Base-by-base conservation (phyloP, 805 yeast species). In the Metschnikowia kunwiensis region DNA sequence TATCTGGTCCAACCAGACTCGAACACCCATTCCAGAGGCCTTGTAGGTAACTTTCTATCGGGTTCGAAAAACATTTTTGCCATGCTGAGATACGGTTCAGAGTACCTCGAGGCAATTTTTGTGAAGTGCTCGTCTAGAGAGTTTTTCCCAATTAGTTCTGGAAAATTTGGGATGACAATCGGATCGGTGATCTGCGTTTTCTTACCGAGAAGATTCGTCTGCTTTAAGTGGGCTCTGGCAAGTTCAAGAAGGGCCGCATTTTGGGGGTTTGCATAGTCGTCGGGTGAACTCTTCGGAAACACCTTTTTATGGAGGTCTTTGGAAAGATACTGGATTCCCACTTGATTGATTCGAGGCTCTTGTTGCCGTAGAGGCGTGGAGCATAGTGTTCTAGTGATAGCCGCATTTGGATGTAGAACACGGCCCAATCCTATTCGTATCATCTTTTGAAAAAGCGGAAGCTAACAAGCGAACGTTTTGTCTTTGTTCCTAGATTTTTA, bases 1-100 rank as follows among this genome's bases (percentile, higher is more conserved):
- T 93, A 91, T 49, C 82, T 68, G 12, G 77, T 70, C 97, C 97
- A 93, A 6, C 98, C 97, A 2, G 86, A 59, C 46, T 65, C 54
- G 33, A 75, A 56, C 2, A 59, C 37, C 88, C 95, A 86, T 3
- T 62, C 38, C 5, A 49, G 15, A 0, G 88, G 86, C 34, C 40
- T 50, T 10, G 76, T 75, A 44, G 64, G 48, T 53, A 74, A 17
- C 58, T 43, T 1, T 42, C 46, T 1, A 65, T 56, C 29, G 7
- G 30, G 30, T n/a, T 40, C 32, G 5, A 64, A 46, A 31, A 86
- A 72, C 4, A 62, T 47, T 13, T 70, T 54, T 2, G 80, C 74
- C 50, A 77, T 63, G 1, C 70, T 47, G 27, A 74, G 54, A 57
- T 84, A 89, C 0, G 86, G 83, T 28, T 76, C 73, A 0, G 81